A percentile compares a stretch with the other conserved stretches of the same genome.
phyloP scores from a whole-genome alignment of 345 rosid species.

The Psidium guajava region DNA sequence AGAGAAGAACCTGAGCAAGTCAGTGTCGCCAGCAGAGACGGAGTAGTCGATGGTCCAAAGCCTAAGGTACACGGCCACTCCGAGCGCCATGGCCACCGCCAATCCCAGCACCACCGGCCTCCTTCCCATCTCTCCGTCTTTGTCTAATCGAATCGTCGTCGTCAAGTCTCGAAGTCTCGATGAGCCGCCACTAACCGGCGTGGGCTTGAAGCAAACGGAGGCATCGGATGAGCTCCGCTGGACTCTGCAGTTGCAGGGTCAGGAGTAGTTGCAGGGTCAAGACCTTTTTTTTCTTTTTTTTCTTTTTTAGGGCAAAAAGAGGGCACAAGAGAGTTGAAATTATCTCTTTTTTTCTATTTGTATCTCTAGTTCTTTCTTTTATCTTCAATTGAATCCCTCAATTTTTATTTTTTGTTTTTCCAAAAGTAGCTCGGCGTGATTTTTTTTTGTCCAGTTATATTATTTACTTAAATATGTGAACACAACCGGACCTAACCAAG shows the following conservation, averaged over 20 bases:
- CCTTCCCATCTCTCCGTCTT: constrained; percentile 26
- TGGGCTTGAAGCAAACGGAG: background rate
- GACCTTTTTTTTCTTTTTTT: background rate
- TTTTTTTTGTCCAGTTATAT: background rate
- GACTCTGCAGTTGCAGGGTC: background rate
- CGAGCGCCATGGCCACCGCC: constrained; percentile 42
- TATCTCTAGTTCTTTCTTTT: background rate
- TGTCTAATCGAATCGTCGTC: background rate
- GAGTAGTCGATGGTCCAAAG: constrained; percentile 76
- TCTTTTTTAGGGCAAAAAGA: no score
- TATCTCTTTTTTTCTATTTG: background rate
- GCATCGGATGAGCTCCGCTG: background rate
- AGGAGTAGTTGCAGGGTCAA: background rate
- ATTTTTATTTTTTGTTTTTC: no score
- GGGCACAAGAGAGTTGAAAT: background rate
- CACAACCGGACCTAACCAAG: no score
- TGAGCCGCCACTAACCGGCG: background rate
- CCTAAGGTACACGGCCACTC: constrained; percentile 51
- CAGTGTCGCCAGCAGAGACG: constrained; percentile 51
- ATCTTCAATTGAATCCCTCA: background rate
- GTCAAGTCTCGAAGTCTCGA: background rate
- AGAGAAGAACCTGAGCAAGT: constrained; percentile 45
- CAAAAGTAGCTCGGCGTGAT: background rate
- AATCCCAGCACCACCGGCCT: constrained; percentile 35
- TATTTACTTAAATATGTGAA: no score